These are phyloP conservation scores for Phaeodactylum tricornutum DNA, from an alignment of 108 stramenopile genomes.

Conservation along the genomic window DNA sequence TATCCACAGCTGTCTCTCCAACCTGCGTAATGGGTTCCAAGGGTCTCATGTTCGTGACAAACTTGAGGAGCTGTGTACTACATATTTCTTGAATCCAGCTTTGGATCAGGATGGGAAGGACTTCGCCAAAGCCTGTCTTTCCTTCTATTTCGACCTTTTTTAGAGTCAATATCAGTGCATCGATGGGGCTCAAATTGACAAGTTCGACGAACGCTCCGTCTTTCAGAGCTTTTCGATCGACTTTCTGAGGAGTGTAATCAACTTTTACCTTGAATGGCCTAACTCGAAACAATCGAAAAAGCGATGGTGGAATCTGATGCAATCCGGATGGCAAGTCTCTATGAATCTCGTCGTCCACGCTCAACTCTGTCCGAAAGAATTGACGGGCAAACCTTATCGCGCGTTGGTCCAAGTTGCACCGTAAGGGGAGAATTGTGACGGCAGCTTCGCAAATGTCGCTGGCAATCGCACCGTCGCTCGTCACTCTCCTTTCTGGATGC, in stretches of 20 bases:
- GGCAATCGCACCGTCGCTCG: slow-evolving; percentile 52
- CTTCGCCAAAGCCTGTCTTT: slow-evolving; percentile 59
- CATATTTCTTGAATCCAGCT: slow-evolving; percentile 72
- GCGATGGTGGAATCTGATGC: slow-evolving; percentile 34
- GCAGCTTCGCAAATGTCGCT: slow-evolving; percentile 59
- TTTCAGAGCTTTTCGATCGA: slow-evolving; percentile 56
- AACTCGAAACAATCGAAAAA: slow-evolving; percentile 50
- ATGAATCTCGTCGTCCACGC: slow-evolving; percentile 1
- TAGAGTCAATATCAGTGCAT: slow-evolving; percentile 67
- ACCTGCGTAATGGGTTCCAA: slow-evolving; percentile 62
- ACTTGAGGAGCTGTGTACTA: slow-evolving; percentile 76
- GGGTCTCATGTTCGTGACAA: slow-evolving; percentile 61
- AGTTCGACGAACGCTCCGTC: slow-evolving; percentile 73
- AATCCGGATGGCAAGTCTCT: slow-evolving; percentile 17
- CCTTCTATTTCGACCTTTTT: slow-evolving; percentile 42
- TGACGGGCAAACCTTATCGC: slow-evolving; percentile 53
- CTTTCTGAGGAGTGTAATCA: slow-evolving; percentile 60
- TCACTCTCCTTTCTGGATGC: slow-evolving; percentile 42
- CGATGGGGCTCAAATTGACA: slow-evolving; percentile 72
- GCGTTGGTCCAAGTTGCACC: slow-evolving; percentile 63
- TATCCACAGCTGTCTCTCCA: slow-evolving; percentile 45
- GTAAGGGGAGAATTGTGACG: slow-evolving; percentile 65
- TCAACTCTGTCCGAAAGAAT: slow-evolving; percentile 39
- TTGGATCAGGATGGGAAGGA: slow-evolving; percentile 34
- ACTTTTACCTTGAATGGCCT: slow-evolving; percentile 77